These are phyloP conservation scores for Colletotrichum orbiculare DNA, from an alignment of 2,329 filamentous ascomycete species.

Conservation along the genomic window DNA sequence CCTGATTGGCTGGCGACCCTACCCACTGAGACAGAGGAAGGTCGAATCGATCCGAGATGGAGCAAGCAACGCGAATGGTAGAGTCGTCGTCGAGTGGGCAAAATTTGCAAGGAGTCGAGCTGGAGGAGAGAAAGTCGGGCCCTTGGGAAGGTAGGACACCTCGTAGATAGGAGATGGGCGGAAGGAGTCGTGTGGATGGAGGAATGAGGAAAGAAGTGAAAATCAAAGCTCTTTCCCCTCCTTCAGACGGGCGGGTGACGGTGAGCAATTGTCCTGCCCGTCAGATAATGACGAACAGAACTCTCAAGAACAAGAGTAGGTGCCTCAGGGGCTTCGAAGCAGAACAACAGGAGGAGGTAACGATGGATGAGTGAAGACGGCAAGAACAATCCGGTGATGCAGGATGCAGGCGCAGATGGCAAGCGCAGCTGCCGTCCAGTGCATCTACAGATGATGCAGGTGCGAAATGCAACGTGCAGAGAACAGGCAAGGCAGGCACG, in stretches of 20 bases:
- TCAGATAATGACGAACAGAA: too few species aligned
- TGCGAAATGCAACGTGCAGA: background rate
- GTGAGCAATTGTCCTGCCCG: too few species aligned
- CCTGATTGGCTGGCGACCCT: constrained; percentile 16
- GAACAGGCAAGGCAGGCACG: background rate
- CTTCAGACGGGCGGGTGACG: too few species aligned
- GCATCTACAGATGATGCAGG: constrained; percentile 7
- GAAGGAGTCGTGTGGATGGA: constrained; percentile 1
- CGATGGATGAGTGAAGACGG: constrained; percentile 19
- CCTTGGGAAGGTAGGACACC: background rate
- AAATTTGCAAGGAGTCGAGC: background rate
- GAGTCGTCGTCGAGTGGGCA: constrained; percentile 1
- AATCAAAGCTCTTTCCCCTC: too few species aligned
- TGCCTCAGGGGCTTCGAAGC: background rate
- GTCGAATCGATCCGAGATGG: constrained; percentile 2
- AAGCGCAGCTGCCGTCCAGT: constrained; percentile 12
- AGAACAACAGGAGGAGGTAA: background rate
- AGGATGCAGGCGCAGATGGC: constrained; percentile 19
- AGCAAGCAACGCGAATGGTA: constrained; percentile 6
- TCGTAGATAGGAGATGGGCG: constrained; percentile 1
- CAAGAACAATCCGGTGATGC: background rate
- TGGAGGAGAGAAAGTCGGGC: background rate
- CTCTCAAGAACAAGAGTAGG: too few species aligned
- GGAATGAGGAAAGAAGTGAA: background rate
- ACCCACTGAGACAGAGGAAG: background rate